Base-by-base conservation (phyloP, 2,329 filamentous ascomycete species). In the Cladosporium sp. region DNA sequence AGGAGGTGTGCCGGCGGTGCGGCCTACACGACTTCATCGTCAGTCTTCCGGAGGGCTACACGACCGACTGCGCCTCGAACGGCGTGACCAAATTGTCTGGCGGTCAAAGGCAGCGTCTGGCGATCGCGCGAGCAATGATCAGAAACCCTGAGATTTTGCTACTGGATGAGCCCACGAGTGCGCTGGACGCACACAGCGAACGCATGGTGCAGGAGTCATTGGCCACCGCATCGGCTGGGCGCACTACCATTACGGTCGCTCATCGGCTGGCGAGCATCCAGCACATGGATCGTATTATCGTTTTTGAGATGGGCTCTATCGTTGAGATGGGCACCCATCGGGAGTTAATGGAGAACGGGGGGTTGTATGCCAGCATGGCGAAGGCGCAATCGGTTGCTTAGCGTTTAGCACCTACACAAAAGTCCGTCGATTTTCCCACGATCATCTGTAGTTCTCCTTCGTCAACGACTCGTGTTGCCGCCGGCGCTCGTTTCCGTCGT, bases 211-310 rank as follows among this genome's bases (percentile, higher is more conserved):
- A 73, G 41, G 63, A 64, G 35, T 69, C 72, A 1, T 67, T 76
- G 34, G 66, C 65, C 8, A 68, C 67, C 16, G 72, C 71, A 11
- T 66, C 70, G 4, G 63, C 66, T 42, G 73, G 69, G 3, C 65
- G 72, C 50, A 81, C 88, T 2, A 87, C 87, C 56, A 74, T 93
- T 3, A 86, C 86, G 2, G 86, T 93, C 9, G 88, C 88, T 1
- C 88, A 92, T 66, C 76, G 87, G 11, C 73, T 92, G 45, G 84
- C 84, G 0, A 92, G 86, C 10, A 83, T 91, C 16, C 86, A 87
- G 67, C 85, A 90, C 59, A 86, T 87, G 1, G 84, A 92, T 66
- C 73, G 84, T n/a, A 91, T 91, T 40, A 89, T 87, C 61, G 86
- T 92, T 0, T 80, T 93, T 44, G 85, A 86, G 9, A 77, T 83